Evolutionary conservation across 306 rosid genomes (phyloP).

Genomic region (Rosa multiflora): DNA sequence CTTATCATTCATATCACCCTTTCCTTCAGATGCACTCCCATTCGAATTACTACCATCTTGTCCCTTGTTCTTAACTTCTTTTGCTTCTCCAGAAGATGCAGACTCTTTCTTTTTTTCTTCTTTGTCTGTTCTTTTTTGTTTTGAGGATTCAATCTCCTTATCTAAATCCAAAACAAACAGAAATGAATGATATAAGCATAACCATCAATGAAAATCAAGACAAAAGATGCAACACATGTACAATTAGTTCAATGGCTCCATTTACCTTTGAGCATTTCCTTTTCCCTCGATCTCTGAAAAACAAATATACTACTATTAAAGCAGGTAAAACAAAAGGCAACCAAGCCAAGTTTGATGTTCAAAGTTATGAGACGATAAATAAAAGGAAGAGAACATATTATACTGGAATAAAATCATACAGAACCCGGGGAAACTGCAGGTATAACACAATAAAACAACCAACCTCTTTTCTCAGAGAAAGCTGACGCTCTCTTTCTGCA

Average conservation of each 20-base stretch:
- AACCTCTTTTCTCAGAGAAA: constrained; percentile 70
- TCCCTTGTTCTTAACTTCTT: constrained; percentile 51
- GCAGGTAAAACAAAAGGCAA: background rate
- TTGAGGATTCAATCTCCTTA: constrained; percentile 26
- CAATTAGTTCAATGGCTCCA: background rate
- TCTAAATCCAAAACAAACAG: constrained; percentile 29
- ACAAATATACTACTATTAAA: background rate
- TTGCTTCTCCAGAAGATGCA: constrained; percentile 41
- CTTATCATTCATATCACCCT: constrained; percentile 38
- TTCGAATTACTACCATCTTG: constrained; percentile 45
- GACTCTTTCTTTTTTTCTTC: constrained; percentile 55
- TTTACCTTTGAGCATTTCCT: constrained; percentile 47
- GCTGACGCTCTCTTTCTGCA: constrained; percentile 71
- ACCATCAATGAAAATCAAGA: background rate
- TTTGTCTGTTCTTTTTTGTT: constrained; percentile 41
- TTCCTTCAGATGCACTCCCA: constrained; percentile 45
- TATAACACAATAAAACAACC: constrained; percentile 17
- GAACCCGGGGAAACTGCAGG: background rate
- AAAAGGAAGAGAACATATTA: background rate
- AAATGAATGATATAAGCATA: constrained; percentile 1
- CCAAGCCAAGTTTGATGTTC: background rate
- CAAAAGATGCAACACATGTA: constrained; percentile 24
- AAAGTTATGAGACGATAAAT: background rate
- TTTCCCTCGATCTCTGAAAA: constrained; percentile 42
- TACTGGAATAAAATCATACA: background rate